Conservation (phyloP, 495 filamentous ascomycete genomes). For the Podospora appendiculata region DNA sequence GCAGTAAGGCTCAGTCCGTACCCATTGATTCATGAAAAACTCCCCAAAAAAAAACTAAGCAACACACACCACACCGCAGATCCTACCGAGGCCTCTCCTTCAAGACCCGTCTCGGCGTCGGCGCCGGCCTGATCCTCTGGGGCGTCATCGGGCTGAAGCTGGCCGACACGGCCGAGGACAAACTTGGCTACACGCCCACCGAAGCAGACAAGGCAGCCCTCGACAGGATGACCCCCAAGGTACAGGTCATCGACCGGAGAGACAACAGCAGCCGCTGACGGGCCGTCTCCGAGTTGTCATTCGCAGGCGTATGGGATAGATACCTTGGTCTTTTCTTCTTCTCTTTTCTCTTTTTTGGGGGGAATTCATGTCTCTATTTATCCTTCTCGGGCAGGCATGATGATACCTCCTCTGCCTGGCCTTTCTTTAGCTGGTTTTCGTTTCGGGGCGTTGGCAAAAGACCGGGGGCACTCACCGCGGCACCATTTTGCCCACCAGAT, state of each 20-base stretch:
- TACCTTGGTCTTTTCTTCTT: too few relatives aligned
- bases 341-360: too few relatives aligned
- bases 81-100: conserved; percentile 32
- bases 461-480: too few relatives aligned
- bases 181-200: conserved; percentile 34
- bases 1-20: conserved; percentile 8
- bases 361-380: too few relatives aligned
- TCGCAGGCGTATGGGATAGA: neutral
- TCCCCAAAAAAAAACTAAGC: neutral
- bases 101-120: conserved; percentile 28
- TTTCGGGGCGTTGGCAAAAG: too few relatives aligned
- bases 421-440: too few relatives aligned
- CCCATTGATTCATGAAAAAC: neutral
- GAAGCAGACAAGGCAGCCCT: conserved; percentile 35
- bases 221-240: conserved; percentile 27
- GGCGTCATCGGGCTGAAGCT: conserved; percentile 33
- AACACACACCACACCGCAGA: conserved; percentile 3
- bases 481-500: too few relatives aligned
- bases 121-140: conserved; percentile 36
- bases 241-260: conserved; percentile 28
- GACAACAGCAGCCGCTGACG: neutral
- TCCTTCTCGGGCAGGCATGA: too few relatives aligned
- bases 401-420: too few relatives aligned
- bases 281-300: neutral
- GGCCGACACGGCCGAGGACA: conserved; percentile 32